phyloP scores from a whole-genome alignment of 306 rosid genomes.

The Lathyrus sativus region DNA sequence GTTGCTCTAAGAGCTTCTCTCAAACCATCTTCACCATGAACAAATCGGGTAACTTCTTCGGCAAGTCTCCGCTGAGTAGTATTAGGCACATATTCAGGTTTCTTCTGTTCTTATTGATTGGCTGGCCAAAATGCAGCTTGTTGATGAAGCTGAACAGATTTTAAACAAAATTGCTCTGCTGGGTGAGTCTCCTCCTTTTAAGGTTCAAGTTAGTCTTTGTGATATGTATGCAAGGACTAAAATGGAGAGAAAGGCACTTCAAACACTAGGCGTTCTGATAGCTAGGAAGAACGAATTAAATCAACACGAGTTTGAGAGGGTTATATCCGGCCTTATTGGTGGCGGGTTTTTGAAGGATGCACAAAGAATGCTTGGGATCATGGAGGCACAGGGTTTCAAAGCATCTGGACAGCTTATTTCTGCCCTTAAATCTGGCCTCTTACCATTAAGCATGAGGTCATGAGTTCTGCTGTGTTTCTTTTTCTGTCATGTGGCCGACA shows the following conservation, averaged over 20 bases:
- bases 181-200: conserved; percentile 76
- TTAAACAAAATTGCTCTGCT: conserved; percentile 63
- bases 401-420: conserved; percentile 33
- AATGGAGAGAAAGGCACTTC: conserved; percentile 78
- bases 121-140: conserved; percentile 74
- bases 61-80: conserved; percentile 79
- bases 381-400: conserved; percentile 70
- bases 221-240: conserved; percentile 77
- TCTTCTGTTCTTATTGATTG: conserved; percentile 80
- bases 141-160: conserved; percentile 81
- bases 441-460: conserved; percentile 41
- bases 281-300: conserved; percentile 68
- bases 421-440: conserved; percentile 32
- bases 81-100: conserved; percentile 69
- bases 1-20: conserved; percentile 84
- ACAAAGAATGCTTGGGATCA: conserved; percentile 48
- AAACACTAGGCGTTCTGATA: conserved; percentile 70
- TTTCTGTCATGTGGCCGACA: conserved; percentile 31
- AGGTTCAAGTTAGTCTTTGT: conserved; percentile 76
- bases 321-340: conserved; percentile 50
- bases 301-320: conserved; percentile 59
- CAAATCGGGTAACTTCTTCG: conserved; percentile 83
- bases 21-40: conserved; percentile 86
- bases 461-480: conserved; percentile 30
- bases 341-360: conserved; percentile 78